phyloP scores from a whole-genome alignment of 306 rosid genomes.

The Ormosia emarginata region DNA sequence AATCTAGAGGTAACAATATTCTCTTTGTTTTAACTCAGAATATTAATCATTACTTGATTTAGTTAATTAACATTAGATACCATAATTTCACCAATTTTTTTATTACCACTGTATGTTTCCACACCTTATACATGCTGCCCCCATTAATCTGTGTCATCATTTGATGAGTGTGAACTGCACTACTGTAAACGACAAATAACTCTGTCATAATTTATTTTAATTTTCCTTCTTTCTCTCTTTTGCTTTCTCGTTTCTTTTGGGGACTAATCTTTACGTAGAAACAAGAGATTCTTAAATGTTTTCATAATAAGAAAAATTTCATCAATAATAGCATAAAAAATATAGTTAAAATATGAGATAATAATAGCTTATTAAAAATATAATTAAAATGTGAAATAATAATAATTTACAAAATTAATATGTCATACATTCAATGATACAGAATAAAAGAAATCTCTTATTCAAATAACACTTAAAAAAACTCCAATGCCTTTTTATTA shows the following conservation, averaged over 20 bases:
- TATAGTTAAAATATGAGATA: no score
- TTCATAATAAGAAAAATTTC: no score
- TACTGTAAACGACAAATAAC: neutral
- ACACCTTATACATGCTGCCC: neutral
- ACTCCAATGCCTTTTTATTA: neutral
- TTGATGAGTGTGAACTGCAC: neutral
- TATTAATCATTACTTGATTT: neutral
- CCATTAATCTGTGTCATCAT: neutral
- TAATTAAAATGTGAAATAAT: no score
- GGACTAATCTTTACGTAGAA: neutral
- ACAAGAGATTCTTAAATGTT: neutral
- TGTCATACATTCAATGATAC: no score
- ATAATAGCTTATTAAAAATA: no score
- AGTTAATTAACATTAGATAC: neutral
- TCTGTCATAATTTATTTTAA: neutral
- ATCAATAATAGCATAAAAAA: no score
- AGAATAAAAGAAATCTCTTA: no score
- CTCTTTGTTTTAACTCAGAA: neutral
- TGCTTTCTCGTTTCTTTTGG: neutral
- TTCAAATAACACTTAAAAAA: no score
- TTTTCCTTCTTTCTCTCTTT: neutral
- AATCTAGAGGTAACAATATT: conserved; percentile 20
- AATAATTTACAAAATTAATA: no score
- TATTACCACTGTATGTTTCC: neutral
- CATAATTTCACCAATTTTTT: neutral